Conservation (phyloP, 2,329 filamentous ascomycete species). For the Dryadomyces sulphureus region DNA sequence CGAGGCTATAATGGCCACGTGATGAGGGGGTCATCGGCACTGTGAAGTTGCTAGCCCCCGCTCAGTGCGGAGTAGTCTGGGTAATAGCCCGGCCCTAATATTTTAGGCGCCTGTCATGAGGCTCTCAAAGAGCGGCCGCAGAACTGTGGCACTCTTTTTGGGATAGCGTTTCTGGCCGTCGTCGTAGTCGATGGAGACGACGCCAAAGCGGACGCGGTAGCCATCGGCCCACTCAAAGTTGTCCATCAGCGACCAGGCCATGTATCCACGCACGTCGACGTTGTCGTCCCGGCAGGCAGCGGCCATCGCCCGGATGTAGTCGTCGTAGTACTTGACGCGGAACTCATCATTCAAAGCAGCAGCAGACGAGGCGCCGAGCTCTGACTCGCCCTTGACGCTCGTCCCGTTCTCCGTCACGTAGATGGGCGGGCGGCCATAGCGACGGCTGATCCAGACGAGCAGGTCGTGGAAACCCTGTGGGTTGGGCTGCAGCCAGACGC, state of each 20-base stretch:
- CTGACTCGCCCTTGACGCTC: slow-evolving; percentile 69
- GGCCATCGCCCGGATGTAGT: slow-evolving; percentile 64
- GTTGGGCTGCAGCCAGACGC: slow-evolving; percentile 64
- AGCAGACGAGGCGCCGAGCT: slow-evolving; percentile 42
- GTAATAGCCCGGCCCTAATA: neutral
- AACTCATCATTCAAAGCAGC: slow-evolving; percentile 70
- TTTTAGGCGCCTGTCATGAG: slow-evolving; percentile 36
- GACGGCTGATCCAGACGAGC: slow-evolving; percentile 60
- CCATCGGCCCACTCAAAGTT: slow-evolving; percentile 92
- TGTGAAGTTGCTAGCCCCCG: neutral
- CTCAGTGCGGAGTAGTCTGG: neutral
- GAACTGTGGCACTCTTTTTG: slow-evolving; percentile 67
- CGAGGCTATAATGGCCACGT: neutral
- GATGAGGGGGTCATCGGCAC: neutral
- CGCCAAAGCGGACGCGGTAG: slow-evolving; percentile 74
- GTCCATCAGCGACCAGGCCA: slow-evolving; percentile 81
- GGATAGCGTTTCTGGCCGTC: slow-evolving; percentile 65
- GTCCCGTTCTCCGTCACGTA: slow-evolving; percentile 87
- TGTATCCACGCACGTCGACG: slow-evolving; percentile 66
- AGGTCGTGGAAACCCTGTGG: slow-evolving; percentile 64
- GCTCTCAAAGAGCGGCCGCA: slow-evolving; percentile 56
- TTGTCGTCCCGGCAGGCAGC: slow-evolving; percentile 55
- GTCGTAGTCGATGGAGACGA: slow-evolving; percentile 70
- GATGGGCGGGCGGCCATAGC: slow-evolving; percentile 63
- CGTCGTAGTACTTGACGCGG: slow-evolving; percentile 62